Evolutionary conservation across 2,329 filamentous ascomycete genomes (phyloP).

Genomic region (Fusarium sarcochroum): DNA sequence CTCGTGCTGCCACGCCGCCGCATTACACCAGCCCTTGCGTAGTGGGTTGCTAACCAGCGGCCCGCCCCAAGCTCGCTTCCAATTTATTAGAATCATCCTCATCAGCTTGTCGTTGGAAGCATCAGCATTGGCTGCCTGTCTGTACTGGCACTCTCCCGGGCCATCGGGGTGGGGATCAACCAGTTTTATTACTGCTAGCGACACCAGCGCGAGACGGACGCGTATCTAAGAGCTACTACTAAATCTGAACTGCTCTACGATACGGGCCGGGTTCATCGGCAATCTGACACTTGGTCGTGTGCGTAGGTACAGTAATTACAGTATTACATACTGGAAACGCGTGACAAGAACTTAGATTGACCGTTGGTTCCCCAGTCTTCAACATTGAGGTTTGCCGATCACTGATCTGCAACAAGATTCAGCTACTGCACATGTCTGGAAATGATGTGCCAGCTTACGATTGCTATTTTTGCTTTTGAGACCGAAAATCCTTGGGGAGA

Average conservation of each 20-base stretch:
- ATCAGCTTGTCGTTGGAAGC: constrained; percentile 38
- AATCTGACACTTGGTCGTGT: constrained; percentile 36
- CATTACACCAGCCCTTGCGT: constrained; percentile 34
- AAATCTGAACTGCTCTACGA: neutral
- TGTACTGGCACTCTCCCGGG: constrained; percentile 23
- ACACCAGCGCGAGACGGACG: constrained; percentile 12
- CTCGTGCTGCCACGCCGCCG: constrained; percentile 36
- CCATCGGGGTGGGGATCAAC: constrained; percentile 38
- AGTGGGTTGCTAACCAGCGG: constrained; percentile 43
- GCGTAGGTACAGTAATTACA: neutral
- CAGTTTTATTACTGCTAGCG: no score
- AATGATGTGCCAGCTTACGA: constrained; percentile 5
- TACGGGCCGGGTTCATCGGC: constrained; percentile 14
- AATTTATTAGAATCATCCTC: constrained; percentile 9
- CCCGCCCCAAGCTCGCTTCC: constrained; percentile 36
- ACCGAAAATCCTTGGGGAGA: neutral
- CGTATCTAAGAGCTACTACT: neutral
- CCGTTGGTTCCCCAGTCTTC: constrained; percentile 3
- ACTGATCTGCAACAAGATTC: constrained; percentile 33
- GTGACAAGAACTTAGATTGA: constrained; percentile 8
- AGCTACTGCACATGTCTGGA: constrained; percentile 3
- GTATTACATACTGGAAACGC: constrained; percentile 6
- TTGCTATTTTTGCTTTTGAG: constrained; percentile 19
- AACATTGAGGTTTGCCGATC: constrained; percentile 23
- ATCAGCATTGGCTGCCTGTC: constrained; percentile 37